A percentile compares a stretch with the other conserved stretches of the same genome.
phyloP scores from a whole-genome alignment of 2,329 filamentous ascomycete genomes.

The Trichoderma sp. region DNA sequence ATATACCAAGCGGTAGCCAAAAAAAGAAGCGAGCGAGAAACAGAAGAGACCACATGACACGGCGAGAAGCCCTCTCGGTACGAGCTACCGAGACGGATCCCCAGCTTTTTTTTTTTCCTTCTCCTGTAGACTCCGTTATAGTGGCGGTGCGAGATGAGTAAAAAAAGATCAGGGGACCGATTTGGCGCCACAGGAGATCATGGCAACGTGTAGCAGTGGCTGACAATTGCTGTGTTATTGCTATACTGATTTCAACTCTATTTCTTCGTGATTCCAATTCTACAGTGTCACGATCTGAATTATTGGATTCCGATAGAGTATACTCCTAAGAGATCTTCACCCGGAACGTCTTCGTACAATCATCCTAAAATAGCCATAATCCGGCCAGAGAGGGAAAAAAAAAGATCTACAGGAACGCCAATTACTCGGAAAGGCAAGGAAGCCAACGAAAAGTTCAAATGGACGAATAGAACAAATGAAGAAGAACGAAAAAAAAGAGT shows the following conservation, averaged over 20 bases:
- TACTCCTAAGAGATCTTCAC: background rate
- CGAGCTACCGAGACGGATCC: slow-evolving; percentile 14
- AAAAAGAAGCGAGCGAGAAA: background rate
- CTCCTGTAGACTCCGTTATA: background rate
- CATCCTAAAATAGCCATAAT: background rate
- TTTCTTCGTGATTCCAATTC: background rate
- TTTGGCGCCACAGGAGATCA: background rate
- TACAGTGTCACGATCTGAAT: background rate
- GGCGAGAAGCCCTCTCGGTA: slow-evolving; percentile 10
- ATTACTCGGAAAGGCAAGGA: background rate
- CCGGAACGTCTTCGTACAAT: slow-evolving; percentile 4
- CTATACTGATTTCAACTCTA: background rate
- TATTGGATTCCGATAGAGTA: background rate
- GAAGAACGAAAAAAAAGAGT: background rate
- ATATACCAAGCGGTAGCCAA: background rate
- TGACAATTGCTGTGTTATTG: background rate
- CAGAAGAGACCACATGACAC: slow-evolving; percentile 9
- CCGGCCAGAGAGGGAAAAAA: background rate
- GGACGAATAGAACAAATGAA: background rate
- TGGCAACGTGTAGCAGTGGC: background rate
- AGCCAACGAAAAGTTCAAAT: background rate
- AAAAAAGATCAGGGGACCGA: background rate
- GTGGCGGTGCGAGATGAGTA: background rate
- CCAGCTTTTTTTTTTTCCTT: slow-evolving; percentile 18
- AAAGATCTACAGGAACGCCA: background rate